Conservation (phyloP, 2,329 filamentous ascomycete genomes). For the Fusarium robinianum region DNA sequence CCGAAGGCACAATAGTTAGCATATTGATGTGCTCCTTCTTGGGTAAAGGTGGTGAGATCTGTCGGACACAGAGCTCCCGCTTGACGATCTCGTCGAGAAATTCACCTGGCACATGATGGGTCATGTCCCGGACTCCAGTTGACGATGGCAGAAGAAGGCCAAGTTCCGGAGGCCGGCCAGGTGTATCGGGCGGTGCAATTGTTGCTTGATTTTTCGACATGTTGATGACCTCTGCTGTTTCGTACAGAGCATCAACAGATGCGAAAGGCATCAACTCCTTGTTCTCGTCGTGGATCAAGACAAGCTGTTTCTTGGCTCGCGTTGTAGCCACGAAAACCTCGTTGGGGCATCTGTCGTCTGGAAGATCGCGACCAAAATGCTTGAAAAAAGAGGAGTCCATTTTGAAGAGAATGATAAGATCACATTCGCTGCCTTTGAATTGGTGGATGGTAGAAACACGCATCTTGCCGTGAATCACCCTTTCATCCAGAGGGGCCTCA, state of each 20-base stretch:
- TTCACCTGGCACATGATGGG: constrained; percentile 34
- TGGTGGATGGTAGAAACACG: constrained; percentile 40
- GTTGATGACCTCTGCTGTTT: constrained; percentile 22
- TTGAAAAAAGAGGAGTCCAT: constrained; percentile 36
- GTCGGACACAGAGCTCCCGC: constrained; percentile 19
- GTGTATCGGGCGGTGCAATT: constrained; percentile 2
- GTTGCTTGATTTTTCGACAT: neutral
- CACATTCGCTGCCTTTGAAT: constrained; percentile 41
- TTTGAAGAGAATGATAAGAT: constrained; percentile 36
- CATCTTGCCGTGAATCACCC: constrained; percentile 36
- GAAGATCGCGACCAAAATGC: constrained; percentile 31
- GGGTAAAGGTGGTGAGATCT: constrained; percentile 8
- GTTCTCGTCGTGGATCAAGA: constrained; percentile 30
- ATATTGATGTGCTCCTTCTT: constrained; percentile 24
- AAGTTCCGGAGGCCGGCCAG: constrained; percentile 17
- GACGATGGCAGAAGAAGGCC: constrained; percentile 18
- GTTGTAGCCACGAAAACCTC: constrained; percentile 39
- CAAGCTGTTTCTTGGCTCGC: constrained; percentile 36
- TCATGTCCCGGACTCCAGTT: constrained; percentile 26
- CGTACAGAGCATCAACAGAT: constrained; percentile 14
- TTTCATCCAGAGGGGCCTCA: constrained; percentile 33
- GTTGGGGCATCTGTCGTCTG: constrained; percentile 39
- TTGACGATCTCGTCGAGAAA: constrained; percentile 22
- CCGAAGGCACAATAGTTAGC: constrained; percentile 19
- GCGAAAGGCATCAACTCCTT: constrained; percentile 34